Evolutionary conservation across 2,329 filamentous ascomycete species (phyloP), one percentile per base, ranked within the genome.

Genomic region (Fusarium sp.): DNA sequence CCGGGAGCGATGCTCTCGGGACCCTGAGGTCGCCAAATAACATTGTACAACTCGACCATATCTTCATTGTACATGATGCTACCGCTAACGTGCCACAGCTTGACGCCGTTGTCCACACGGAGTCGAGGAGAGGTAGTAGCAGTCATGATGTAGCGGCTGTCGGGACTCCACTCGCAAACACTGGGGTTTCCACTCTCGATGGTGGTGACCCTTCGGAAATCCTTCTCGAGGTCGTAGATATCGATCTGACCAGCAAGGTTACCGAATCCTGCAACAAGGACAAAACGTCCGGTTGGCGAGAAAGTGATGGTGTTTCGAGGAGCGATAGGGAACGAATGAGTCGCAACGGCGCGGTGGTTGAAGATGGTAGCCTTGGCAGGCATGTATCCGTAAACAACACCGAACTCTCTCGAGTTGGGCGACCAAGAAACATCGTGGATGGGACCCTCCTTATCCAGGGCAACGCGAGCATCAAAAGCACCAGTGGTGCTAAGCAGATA

Each of bases 381-480:
- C 94, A 98, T 98, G 81, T 93, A 98, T 66, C 96, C 96, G 79
- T 99, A 99, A 18, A 98, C 91, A 31, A 99, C 96, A 77, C 94
- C 95, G 77, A 99, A 99, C 81, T 98, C 95, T 83, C 94, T 97
- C 74, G 94, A 97, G 81, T 96, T 98, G 49, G 96, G 94, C 46
- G 94, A 98, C 96, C 96, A 99, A n/a, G 92, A 89, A 44, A 99
- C 95, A 78, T 99, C 96, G 80, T 98, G 95, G 75, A 98, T 98
- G 7, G 96, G 96, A 0, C 96, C 96, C 79, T 98, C 95, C 84
- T 98, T 98, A 81, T 99, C 96, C 52, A 98, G 86, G 69, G 92
- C 89, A 73, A 99, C 91, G 74, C 96, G 90, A 62, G 95, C 96
- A 81, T 99, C 96, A 76, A 98, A 97, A 49, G 91, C 90, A 68